Base-by-base conservation (phyloP, 805 yeast genomes). In the Starmerella stigmatis region DNA sequence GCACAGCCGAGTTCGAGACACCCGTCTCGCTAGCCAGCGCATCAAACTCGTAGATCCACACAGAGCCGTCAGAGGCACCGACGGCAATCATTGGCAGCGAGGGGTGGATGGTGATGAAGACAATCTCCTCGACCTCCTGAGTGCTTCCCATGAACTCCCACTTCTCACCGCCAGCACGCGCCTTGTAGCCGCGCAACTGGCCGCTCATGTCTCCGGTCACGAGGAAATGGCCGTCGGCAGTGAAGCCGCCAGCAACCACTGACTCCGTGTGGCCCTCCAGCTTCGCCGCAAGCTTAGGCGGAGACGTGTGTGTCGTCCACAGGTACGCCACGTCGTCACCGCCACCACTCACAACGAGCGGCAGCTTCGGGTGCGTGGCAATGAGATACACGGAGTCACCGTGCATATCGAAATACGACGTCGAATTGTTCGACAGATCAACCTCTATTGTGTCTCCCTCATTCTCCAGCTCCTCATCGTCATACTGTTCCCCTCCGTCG, bases 201-300 rank as follows among this genome's bases (percentile, higher is more conserved):
- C 98, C 97, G 44, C 78, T 78, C 99, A 92, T 92, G 64, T 94
- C 99, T 31, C 89, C 97, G 5, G 96, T 81, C 11, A 92, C 72
- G 34, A 84, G 68, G 57, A 69, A 86, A 36, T 76, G 71, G 21
- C 97, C 99, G 57, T 85, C 92, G 29, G 69, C 64, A 1, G 94
- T 78, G 64, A 92, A 92, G 0, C 79, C 86, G 42, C 92, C 88
- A 7, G 85, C 70, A 42, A 86, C 74, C 3, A 92, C 92, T 26
- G 94, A 81, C 62, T 92, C 99, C 32, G 79, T 79, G 64, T 85
- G 94, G 17, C 89, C 94, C 43, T 68, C 68, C 48, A 92, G 67
- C 56, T 82, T 78, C 31, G 82, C 78, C 2, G 86, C 88, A 46
- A 82, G 70, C 51, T 79, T 76, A 10, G 96, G 85, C 26, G 95